phyloP scores from a whole-genome alignment of 2,329 filamentous ascomycete genomes.

The Aspergillus aculeatus region DNA sequence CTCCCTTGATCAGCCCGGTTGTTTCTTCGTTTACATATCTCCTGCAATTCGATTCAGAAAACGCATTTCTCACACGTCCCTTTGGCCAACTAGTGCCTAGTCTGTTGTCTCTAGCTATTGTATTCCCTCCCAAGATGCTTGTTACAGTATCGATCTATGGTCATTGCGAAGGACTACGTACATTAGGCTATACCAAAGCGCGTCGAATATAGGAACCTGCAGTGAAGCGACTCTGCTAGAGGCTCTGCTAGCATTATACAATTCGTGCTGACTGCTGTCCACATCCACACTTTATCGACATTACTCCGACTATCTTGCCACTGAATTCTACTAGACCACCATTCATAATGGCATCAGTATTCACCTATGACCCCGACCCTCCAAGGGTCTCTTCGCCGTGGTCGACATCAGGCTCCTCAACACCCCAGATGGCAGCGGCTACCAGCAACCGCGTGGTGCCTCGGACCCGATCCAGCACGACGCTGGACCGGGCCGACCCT shows the following conservation, averaged over 20 bases:
- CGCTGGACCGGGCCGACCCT: slow-evolving; percentile 41
- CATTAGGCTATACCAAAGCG: not conserved
- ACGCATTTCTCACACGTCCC: too few species aligned
- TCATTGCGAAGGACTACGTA: not conserved
- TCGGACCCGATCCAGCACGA: slow-evolving; percentile 33
- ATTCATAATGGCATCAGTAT: slow-evolving; percentile 79
- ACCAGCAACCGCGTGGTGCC: slow-evolving; percentile 25
- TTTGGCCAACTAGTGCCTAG: not conserved
- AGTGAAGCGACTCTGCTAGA: too few species aligned
- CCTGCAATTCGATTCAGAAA: not conserved
- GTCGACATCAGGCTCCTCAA: slow-evolving; percentile 59
- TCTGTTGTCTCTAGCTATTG: not conserved
- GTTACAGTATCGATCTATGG: not conserved
- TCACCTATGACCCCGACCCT: slow-evolving; percentile 88
- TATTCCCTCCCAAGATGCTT: not conserved
- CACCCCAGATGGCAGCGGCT: slow-evolving; percentile 32
- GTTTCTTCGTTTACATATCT: not conserved
- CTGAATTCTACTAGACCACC: not conserved
- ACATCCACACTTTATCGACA: not conserved
- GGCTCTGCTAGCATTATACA: too few species aligned
- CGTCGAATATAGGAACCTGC: not conserved
- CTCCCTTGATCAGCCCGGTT: not conserved
- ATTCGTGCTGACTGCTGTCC: not conserved
- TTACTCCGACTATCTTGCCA: not conserved
- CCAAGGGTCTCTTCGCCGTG: slow-evolving; percentile 88